Conservation (phyloP, 495 filamentous ascomycete species). For the Neurospora africana region DNA sequence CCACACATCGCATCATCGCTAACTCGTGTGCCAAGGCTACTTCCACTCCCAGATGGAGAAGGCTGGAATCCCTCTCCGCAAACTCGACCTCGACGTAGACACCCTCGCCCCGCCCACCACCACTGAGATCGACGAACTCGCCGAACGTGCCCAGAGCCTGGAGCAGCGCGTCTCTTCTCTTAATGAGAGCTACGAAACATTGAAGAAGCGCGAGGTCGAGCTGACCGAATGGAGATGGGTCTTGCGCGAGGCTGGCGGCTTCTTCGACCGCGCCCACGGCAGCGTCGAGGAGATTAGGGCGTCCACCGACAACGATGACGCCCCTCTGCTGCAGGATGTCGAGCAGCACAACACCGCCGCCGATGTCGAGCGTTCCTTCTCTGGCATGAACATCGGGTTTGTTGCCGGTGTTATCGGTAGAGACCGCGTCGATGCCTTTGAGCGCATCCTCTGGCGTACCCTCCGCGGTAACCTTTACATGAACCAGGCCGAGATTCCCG, state of each 20-base stretch:
- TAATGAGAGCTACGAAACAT: slow-evolving; percentile 94
- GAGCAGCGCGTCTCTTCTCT: slow-evolving; percentile 84
- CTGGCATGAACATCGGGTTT: slow-evolving; percentile 98
- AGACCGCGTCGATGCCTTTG: slow-evolving; percentile 87
- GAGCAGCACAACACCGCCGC: slow-evolving; percentile 71
- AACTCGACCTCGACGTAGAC: slow-evolving; percentile 76
- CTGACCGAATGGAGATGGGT: slow-evolving; percentile 98
- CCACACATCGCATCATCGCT: not conserved
- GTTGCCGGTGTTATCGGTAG: slow-evolving; percentile 95
- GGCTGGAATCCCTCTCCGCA: slow-evolving; percentile 67
- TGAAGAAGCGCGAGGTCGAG: slow-evolving; percentile 96
- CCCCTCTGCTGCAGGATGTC: slow-evolving; percentile 71
- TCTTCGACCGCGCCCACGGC: slow-evolving; percentile 92
- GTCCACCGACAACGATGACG: slow-evolving; percentile 79
- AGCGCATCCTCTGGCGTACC: slow-evolving; percentile 93
- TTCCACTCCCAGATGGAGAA: slow-evolving; percentile 95
- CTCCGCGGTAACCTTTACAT: slow-evolving; percentile 98
- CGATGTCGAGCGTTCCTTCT: slow-evolving; percentile 76
- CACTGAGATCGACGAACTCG: slow-evolving; percentile 88
- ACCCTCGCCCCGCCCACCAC: slow-evolving; percentile 77
- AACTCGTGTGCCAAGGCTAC: slow-evolving; percentile 48
- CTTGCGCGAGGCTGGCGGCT: slow-evolving; percentile 83
- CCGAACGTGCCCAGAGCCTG: slow-evolving; percentile 80
- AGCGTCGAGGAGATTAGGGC: slow-evolving; percentile 93
- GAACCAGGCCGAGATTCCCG: slow-evolving; percentile 97